A percentile compares a stretch with the other conserved stretches of the same genome.
Evolutionary conservation across 148 eudicot genomes (phyloP).

Genomic region (Heliosperma pusillum): DNA sequence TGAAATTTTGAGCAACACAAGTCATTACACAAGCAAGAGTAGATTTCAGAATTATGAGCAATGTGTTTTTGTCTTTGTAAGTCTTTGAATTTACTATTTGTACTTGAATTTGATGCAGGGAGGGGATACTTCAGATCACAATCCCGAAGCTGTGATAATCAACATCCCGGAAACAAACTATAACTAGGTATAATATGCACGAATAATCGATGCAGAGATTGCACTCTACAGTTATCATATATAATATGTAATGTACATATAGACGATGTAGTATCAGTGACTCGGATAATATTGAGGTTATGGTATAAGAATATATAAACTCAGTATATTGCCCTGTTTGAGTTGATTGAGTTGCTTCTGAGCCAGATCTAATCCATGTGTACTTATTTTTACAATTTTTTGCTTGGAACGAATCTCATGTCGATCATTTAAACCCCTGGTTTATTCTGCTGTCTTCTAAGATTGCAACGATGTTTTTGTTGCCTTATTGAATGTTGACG

Average conservation of each 20-base stretch:
- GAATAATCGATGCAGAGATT: neutral
- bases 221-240: neutral
- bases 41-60: neutral
- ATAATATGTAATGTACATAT: neutral
- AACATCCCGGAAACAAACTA: neutral
- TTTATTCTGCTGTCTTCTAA: no score
- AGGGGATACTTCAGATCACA: constrained; percentile 56
- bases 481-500: no score
- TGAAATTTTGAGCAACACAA: no score
- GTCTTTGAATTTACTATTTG: neutral
- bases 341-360: no score
- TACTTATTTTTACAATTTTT: no score
- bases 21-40: neutral
- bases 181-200: neutral
- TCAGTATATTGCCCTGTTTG: neutral
- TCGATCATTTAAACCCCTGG: no score
- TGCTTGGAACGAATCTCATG: no score
- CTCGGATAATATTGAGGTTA: neutral
- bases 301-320: no score
- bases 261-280: neutral
- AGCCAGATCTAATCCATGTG: no score
- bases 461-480: no score
- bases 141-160: constrained; percentile 43
- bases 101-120: constrained; percentile 45
- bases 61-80: neutral